Percentiles rank a stretch among this genome's conserved stretches.
These are phyloP conservation scores for Pythium grandisporangium DNA, from an alignment of 352 stramenopile genomes.

Conservation along the genomic window DNA sequence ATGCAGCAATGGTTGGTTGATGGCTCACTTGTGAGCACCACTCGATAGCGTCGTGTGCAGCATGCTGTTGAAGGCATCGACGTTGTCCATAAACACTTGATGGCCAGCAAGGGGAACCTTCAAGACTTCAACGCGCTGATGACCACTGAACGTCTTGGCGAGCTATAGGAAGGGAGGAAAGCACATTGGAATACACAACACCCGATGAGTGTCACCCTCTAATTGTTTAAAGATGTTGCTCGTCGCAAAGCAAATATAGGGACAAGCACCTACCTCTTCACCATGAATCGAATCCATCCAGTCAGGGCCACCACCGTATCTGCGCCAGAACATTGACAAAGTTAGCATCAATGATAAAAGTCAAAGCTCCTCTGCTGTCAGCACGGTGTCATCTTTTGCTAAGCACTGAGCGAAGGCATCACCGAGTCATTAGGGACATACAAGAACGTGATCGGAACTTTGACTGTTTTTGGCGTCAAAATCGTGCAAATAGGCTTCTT, in stretches of 20 bases:
- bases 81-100: constrained; percentile 68
- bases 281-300: constrained; percentile 61
- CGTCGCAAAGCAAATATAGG: not conserved
- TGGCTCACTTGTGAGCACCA: no score
- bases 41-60: constrained; percentile 27
- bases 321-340: no score
- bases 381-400: no score
- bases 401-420: no score
- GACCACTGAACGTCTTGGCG: constrained; percentile 22
- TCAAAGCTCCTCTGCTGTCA: no score
- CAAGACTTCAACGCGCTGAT: constrained; percentile 30
- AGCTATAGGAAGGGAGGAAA: constrained; percentile 6
- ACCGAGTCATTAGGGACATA: constrained; percentile 10
- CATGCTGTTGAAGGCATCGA: constrained; percentile 48
- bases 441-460: constrained; percentile 61
- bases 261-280: constrained; percentile 17
- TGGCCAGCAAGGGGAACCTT: constrained; percentile 41
- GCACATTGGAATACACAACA: not conserved
- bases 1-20: no score
- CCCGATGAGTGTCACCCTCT: not conserved
- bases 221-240: no score
- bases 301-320: constrained; percentile 46
- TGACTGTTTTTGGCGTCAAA: constrained; percentile 36
- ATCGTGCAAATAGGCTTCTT: constrained; percentile 48
- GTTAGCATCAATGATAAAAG: no score